A percentile compares a stretch with the other conserved stretches of the same genome.
Conservation (phyloP, 1,284 basidiomycete genomes). For the Takashimella tepidaria region DNA sequence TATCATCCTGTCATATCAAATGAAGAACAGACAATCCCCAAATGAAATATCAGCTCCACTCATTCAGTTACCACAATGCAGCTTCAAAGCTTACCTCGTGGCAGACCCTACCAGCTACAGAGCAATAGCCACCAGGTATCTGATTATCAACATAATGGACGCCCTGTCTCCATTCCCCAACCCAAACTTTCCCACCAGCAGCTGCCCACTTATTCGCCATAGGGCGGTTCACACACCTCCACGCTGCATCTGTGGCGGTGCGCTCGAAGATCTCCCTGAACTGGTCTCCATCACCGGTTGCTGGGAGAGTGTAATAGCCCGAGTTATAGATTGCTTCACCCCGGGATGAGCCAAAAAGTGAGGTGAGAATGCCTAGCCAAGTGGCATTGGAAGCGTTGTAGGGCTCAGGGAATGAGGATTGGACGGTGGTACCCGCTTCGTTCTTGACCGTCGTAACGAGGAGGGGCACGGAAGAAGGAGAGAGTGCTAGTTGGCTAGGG, state of each 20-base stretch:
- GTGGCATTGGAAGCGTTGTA: slow-evolving; percentile 38
- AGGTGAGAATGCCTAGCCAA: slow-evolving; percentile 51
- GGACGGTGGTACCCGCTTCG: slow-evolving; percentile 63
- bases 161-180: slow-evolving; percentile 64
- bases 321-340: slow-evolving; percentile 53
- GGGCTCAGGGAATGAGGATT: slow-evolving; percentile 46
- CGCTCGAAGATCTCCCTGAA: slow-evolving; percentile 55
- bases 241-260: slow-evolving; percentile 58
- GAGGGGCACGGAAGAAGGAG: slow-evolving; percentile 56
- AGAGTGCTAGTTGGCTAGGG: slow-evolving; percentile 56
- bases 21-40: too few species aligned
- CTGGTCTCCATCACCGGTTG: slow-evolving; percentile 31
- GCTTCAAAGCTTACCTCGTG: slow-evolving; percentile 43
- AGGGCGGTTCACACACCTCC: slow-evolving; percentile 60
- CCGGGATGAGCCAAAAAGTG: slow-evolving; percentile 54
- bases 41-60: too few species aligned
- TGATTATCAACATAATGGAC: slow-evolving; percentile 62
- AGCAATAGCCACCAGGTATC: slow-evolving; percentile 16
- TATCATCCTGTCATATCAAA: slow-evolving; percentile 37
- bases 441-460: slow-evolving; percentile 64
- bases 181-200: slow-evolving; percentile 61
- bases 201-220: slow-evolving; percentile 62
- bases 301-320: slow-evolving; percentile 53
- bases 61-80: too few species aligned
- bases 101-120: slow-evolving; percentile 27